Evolutionary conservation across 1,284 basidiomycete species (phyloP).

Genomic region (Melanopsichium pennsylvanicum): DNA sequence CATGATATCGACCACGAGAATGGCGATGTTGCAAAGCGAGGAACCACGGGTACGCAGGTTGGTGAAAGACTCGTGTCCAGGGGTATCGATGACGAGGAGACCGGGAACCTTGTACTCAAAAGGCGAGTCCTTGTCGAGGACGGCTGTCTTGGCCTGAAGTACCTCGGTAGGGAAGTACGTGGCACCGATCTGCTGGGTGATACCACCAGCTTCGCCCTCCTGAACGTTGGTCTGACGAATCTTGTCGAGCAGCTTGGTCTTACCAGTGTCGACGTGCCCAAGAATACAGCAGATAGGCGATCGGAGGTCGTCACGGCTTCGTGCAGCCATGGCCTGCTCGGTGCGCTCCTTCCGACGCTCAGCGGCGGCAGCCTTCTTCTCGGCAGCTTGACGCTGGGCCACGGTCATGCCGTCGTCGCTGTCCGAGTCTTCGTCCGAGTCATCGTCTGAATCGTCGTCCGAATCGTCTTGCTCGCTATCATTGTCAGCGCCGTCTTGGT

Average conservation of each 20-base stretch:
- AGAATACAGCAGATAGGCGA: constrained; percentile 99
- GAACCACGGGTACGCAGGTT: constrained; percentile 95
- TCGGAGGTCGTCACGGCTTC: constrained; percentile 88
- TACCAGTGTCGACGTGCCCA: constrained; percentile 99
- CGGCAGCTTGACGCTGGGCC: constrained; percentile 72
- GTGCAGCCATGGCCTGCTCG: constrained; percentile 84
- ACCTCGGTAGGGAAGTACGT: constrained; percentile 99
- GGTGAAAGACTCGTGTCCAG: constrained; percentile 99
- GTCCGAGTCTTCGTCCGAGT: constrained; percentile 67
- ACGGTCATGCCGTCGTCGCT: constrained; percentile 66
- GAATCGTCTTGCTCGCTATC: constrained; percentile 67
- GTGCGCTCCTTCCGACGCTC: constrained; percentile 81
- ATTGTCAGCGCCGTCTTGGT: constrained; percentile 15
- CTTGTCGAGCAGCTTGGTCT: constrained; percentile 98
- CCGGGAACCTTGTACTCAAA: constrained; percentile 98
- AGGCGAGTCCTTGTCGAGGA: constrained; percentile 83
- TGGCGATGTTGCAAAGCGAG: constrained; percentile 98
- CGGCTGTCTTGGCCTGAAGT: constrained; percentile 88
- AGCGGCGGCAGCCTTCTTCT: constrained; percentile 83
- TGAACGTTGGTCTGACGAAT: constrained; percentile 99
- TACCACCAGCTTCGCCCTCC: constrained; percentile 99
- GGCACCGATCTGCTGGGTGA: constrained; percentile 99
- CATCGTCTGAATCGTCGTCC: constrained; percentile 68
- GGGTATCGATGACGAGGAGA: constrained; percentile 95
- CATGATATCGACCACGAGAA: constrained; percentile 99